Conservation (phyloP, 2,329 filamentous ascomycete genomes). For the Colletotrichum chrysophilum region DNA sequence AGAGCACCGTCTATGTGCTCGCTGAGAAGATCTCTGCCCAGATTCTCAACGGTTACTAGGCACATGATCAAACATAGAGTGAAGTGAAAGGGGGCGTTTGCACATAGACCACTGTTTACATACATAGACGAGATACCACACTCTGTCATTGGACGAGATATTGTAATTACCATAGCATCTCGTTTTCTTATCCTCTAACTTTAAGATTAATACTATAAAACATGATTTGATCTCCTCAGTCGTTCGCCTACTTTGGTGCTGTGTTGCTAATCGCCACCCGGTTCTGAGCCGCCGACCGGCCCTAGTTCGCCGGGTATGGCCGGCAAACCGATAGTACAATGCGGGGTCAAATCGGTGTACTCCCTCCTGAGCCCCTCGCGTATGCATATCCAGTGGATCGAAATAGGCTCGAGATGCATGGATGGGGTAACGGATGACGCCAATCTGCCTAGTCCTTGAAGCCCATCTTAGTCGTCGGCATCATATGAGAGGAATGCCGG, state of each 20-base stretch:
- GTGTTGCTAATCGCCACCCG: background rate
- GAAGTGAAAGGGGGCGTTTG: background rate
- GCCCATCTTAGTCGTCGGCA: background rate
- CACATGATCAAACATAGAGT: background rate
- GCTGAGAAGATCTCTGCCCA: slow-evolving; percentile 30
- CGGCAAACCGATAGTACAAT: background rate
- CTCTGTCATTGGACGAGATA: background rate
- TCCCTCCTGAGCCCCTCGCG: background rate
- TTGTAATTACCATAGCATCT: background rate
- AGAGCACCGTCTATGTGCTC: slow-evolving; percentile 26
- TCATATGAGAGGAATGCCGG: background rate
- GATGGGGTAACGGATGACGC: background rate
- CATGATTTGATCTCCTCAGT: background rate
- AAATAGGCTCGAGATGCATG: background rate
- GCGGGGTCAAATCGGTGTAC: background rate
- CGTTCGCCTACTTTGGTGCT: rapidly evolving
- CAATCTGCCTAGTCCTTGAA: background rate
- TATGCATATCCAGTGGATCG: background rate
- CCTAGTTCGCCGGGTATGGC: background rate
- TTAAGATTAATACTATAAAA: background rate
- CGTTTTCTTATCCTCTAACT: background rate
- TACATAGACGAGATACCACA: background rate
- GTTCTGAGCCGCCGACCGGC: background rate
- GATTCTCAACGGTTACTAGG: slow-evolving; percentile 35
- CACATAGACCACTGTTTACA: background rate